Evolutionary conservation across 257 asterid genomes (phyloP).

Genomic region (Echites panduratus): DNA sequence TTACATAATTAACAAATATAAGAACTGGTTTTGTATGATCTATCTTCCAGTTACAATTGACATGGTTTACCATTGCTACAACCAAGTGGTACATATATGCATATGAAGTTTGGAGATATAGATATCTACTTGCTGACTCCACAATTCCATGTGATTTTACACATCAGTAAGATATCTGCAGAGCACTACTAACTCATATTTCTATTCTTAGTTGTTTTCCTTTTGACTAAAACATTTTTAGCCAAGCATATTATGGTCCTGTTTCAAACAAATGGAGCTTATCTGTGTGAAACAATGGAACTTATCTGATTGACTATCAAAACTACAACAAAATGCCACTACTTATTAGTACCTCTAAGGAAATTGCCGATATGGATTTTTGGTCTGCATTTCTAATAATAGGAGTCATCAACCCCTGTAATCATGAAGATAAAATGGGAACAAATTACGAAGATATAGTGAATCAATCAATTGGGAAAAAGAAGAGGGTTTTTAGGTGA

Average conservation of each 20-base stretch:
- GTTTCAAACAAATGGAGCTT: constrained; percentile 3
- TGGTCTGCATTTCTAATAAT: constrained; percentile 90
- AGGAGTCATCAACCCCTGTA: constrained; percentile 98
- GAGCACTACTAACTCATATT: neutral
- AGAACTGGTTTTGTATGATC: neutral
- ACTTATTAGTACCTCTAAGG: constrained; percentile 61
- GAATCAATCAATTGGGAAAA: constrained; percentile 16
- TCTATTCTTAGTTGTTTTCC: neutral
- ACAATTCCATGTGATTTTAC: constrained; percentile 4
- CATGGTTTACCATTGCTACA: neutral
- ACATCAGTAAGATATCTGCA: neutral
- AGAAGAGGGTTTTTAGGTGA: constrained; percentile 10
- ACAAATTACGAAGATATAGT: constrained; percentile 6
- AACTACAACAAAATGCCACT: constrained; percentile 8
- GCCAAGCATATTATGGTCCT: neutral
- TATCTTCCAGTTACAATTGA: neutral
- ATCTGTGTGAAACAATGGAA: neutral
- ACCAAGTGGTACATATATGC: no score
- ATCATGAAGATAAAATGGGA: constrained; percentile 6
- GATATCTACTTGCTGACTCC: neutral
- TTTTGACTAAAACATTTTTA: neutral
- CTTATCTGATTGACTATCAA: neutral
- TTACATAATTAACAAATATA: neutral
- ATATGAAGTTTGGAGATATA: neutral
- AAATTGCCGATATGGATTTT: constrained; percentile 88